phyloP scores from a whole-genome alignment of 2,329 filamentous ascomycete genomes.

The Amauroascus niger region DNA sequence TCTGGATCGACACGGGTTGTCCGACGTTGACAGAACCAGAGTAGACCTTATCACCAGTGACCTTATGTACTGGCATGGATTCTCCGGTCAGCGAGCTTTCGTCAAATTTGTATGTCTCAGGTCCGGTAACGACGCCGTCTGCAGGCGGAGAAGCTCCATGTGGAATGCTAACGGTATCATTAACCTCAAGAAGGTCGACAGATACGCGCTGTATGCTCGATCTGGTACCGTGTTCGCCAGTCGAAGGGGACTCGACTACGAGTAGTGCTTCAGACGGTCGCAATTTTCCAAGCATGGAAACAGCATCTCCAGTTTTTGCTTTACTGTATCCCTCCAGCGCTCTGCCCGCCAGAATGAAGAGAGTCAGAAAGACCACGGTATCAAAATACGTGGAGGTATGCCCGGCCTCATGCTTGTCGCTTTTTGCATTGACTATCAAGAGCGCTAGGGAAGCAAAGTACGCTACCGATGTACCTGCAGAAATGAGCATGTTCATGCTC shows the following conservation, averaged over 20 bases:
- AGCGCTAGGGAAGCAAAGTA: constrained; percentile 75
- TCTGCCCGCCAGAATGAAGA: constrained; percentile 64
- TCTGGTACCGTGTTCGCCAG: constrained; percentile 7
- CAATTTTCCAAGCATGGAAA: constrained; percentile 67
- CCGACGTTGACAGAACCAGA: constrained; percentile 42
- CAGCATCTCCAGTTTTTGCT: constrained; percentile 76
- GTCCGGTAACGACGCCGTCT: constrained; percentile 55
- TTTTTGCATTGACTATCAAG: constrained; percentile 51
- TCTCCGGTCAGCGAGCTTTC: constrained; percentile 74
- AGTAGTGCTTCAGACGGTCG: constrained; percentile 67
- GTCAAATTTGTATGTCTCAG: constrained; percentile 61
- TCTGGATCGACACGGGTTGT: constrained; percentile 35
- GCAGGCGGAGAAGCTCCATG: constrained; percentile 76
- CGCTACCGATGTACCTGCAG: constrained; percentile 75
- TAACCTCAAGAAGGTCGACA: constrained; percentile 63
- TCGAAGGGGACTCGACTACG: constrained; percentile 31
- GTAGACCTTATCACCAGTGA: constrained; percentile 35
- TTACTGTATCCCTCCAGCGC: constrained; percentile 75
- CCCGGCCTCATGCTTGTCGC: constrained; percentile 36
- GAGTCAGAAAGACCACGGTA: constrained; percentile 80
- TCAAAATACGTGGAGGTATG: constrained; percentile 69
- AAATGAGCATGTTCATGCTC: constrained; percentile 93
- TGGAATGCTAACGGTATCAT: constrained; percentile 63
- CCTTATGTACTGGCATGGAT: constrained; percentile 39
- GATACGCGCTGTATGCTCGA: constrained; percentile 39